Evolutionary conservation across 495 filamentous ascomycete species (phyloP).

Genomic region (Recurvomyces mirabilis): DNA sequence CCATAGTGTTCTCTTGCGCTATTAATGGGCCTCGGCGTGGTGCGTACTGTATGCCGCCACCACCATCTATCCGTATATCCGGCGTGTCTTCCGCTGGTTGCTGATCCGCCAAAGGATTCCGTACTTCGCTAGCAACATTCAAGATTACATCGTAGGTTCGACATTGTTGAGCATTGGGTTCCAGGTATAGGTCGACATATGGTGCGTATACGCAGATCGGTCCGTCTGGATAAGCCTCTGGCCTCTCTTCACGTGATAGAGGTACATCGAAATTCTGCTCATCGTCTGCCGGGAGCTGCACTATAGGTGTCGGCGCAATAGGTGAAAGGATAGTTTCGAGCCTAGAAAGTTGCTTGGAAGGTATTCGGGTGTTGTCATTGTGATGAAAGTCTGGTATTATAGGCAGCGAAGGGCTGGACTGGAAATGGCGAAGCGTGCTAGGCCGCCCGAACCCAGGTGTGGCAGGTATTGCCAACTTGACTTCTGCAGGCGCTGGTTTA

Average conservation of each 20-base stretch:
- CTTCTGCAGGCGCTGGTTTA: constrained; percentile 20
- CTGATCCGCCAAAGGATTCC: constrained; percentile 58
- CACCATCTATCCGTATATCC: constrained; percentile 25
- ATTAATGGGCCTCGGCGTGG: constrained; percentile 13
- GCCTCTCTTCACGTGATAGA: constrained; percentile 67
- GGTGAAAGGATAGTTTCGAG: constrained; percentile 20
- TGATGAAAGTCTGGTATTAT: constrained; percentile 27
- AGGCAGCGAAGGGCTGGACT: constrained; percentile 55
- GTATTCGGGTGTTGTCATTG: constrained; percentile 1
- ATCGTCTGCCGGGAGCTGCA: constrained; percentile 40
- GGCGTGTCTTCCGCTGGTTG: constrained; percentile 10
- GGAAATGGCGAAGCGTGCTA: constrained; percentile 47
- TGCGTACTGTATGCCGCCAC: constrained; percentile 26
- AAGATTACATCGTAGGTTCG: constrained; percentile 81
- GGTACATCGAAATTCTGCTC: constrained; percentile 64
- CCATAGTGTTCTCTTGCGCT: constrained; percentile 15
- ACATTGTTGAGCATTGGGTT: constrained; percentile 79
- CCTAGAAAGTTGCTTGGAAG: neutral
- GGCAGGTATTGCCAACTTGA: constrained; percentile 30
- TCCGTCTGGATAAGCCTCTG: constrained; percentile 84
- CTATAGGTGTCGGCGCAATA: neutral
- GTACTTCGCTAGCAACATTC: constrained; percentile 90
- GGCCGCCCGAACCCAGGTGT: constrained; percentile 30
- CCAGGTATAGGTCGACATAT: constrained; percentile 84
- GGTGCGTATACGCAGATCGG: constrained; percentile 86